Conservation (phyloP, 148 eudicot species). For the Tetragonia tetragonoides region DNA sequence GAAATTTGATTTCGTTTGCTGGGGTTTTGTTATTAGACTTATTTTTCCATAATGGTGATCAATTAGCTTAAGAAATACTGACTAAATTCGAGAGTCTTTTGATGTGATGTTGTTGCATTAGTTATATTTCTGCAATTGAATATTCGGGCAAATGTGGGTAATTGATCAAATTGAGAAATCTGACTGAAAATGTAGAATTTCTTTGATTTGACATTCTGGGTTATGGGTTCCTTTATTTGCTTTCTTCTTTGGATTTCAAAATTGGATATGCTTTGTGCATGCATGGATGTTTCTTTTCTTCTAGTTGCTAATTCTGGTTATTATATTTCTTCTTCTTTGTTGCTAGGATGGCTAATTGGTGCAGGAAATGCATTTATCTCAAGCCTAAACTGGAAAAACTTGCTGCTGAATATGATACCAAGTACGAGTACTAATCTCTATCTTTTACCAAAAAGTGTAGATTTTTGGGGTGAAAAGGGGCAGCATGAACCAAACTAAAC, state of each 20-base stretch:
- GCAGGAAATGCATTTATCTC: slow-evolving; percentile 94
- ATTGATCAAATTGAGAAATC: neutral
- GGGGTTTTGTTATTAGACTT: no score
- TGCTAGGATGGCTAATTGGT: slow-evolving; percentile 85
- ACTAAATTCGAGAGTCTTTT: neutral
- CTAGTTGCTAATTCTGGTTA: neutral
- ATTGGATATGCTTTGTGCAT: neutral
- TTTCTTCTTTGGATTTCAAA: slow-evolving; percentile 5
- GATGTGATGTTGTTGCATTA: no score
- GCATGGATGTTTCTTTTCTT: neutral
- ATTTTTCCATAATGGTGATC: neutral
- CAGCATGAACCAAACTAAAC: neutral
- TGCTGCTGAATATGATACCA: slow-evolving; percentile 84
- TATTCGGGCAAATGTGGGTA: neutral
- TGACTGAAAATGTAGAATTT: neutral
- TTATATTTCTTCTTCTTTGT: slow-evolving; percentile 16
- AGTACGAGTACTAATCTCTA: slow-evolving; percentile 35
- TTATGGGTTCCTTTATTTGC: neutral
- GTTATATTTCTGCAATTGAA: neutral
- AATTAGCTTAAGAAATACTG: neutral
- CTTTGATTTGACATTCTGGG: neutral
- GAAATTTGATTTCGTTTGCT: no score
- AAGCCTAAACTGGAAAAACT: slow-evolving; percentile 92
- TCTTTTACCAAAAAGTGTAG: neutral
- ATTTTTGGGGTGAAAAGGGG: neutral